Base-by-base conservation (phyloP, 257 asterid species). In the Primulina huaijiensis region DNA sequence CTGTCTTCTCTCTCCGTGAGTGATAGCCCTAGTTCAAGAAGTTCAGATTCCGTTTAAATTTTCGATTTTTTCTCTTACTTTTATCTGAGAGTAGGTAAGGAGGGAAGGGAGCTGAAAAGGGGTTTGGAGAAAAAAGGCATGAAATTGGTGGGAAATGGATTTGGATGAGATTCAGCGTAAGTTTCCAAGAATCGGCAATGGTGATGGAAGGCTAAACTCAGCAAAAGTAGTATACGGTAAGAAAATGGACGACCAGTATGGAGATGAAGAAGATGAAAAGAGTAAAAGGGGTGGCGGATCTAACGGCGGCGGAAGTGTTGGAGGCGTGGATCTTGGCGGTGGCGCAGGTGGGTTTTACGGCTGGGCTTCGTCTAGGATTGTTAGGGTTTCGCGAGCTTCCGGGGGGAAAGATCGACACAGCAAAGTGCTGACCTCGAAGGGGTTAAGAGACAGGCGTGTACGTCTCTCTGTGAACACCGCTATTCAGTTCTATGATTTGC, bases 351-450 rank as follows among this genome's bases (percentile, higher is more conserved):
- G 86, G 8, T 76, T 86, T 56, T 86, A 78, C 69, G 86, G 87
- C 38, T 83, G 87, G 88, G 87, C 92, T 33, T 67, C 92, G 8
- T 86, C 95, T 6, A 80, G 95, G 52, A 86, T 88, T 21, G 89
- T 88, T 72, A 84, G 95, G 86, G 95, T 86, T 77, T 86, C 90
- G 30, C 85, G 95, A 60, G 89, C 96, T 0, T 72, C 90, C 0
- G 97, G 98, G 10, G 87, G 96, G 33, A 90, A 86, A 38, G 98
- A 92, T 74, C 58, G 94, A 71, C 98, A 92, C 86, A 92, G 97
- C 75, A 92, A 92, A 61, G 98, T 92, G 0, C 81, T 84, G 29
- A 92, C 98, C 9, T 86, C 95, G 0, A 89, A 84, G 68, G 98
- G 98, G 30, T 75, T 88, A 1, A 70, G 98, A 67, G 97, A 90